Evolutionary conservation across 495 filamentous ascomycete genomes (phyloP).

Genomic region (Aspergillus haitiensis): DNA sequence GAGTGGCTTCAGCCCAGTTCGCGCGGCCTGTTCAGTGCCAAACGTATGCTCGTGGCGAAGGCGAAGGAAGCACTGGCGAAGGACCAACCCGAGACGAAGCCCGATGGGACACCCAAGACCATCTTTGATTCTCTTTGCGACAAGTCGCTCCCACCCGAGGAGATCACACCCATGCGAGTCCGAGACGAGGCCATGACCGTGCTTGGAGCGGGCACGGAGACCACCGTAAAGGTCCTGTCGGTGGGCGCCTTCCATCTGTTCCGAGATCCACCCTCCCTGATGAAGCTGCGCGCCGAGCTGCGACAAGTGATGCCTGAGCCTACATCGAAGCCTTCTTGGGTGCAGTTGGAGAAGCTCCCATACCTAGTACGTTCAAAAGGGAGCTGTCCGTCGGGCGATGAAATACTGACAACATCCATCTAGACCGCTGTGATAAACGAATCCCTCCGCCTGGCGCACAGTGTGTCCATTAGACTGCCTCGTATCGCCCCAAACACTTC

Average conservation of each 20-base stretch:
- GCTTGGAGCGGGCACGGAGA: conserved; percentile 39
- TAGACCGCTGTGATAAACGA: conserved; percentile 44
- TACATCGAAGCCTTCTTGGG: background rate
- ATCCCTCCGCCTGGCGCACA: conserved; percentile 40
- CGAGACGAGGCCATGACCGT: conserved; percentile 36
- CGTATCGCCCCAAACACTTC: conserved; percentile 33
- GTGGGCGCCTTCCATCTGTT: conserved; percentile 33
- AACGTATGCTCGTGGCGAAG: background rate
- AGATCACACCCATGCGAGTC: conserved; percentile 27
- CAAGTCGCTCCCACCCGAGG: conserved; percentile 27
- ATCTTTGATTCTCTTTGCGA: conserved; percentile 34
- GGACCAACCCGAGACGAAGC: background rate
- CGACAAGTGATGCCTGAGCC: conserved; percentile 12
- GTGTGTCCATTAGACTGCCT: conserved; percentile 33
- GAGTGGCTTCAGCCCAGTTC: background rate
- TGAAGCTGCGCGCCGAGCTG: conserved; percentile 34
- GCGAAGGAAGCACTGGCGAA: background rate
- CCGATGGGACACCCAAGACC: conserved; percentile 12
- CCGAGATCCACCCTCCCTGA: conserved; percentile 19
- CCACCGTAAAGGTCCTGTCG: conserved; percentile 33
- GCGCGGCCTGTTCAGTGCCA: background rate
- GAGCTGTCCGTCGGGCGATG: too few species aligned
- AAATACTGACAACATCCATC: background rate
- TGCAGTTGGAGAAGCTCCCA: conserved; percentile 18
- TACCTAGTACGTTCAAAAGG: conserved; percentile 17